Base-by-base conservation (phyloP, 2,329 filamentous ascomycete genomes). In the Fusarium sp. region DNA sequence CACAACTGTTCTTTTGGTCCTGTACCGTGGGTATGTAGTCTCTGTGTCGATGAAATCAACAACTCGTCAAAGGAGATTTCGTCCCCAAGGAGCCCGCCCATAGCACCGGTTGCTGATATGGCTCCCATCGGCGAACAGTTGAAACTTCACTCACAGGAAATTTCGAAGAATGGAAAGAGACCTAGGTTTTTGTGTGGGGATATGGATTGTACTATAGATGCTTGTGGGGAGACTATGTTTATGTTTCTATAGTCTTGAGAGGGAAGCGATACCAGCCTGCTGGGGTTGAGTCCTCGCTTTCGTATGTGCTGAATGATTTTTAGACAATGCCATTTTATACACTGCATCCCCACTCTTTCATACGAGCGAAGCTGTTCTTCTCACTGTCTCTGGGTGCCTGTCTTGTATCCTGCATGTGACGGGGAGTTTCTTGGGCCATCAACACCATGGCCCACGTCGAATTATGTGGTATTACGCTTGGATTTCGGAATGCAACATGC, bases 141-240 rank as follows among this genome's bases (percentile, higher is more conserved):
- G 20, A 27, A 54, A 11, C 24, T 75, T 4, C 52, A 64, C 39
- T 35, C 43, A 6, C 59, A 39, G 43, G 59, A 20, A 5, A 18
- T 41, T 1, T 58, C 64, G 27, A 6, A 39, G 1, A 41, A 4
- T 2, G 52, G 27, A 1, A 37, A n/a, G 8, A 37, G 64, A 5
- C 6, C 16, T 8, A 59, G 6, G 7, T 58, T 27, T 39, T 39
- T 54, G 20, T 70, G 43, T 16, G 54, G 59, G 6, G 62, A 18
- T 13, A 29, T 75, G n/a, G 29, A 33, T 1, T 74, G 64, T 48
- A 22, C 57, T 7, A 41, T 73, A 3, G 72, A 74, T 29, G 56
- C 41, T n/a, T 74, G 72, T 41, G 37, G 29, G 31, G 16, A 54
- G 13, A 69, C 72, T 1, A 74, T 73, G 62, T 75, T 74, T 14